Base-by-base conservation (phyloP, 2,329 filamentous ascomycete genomes). In the Aspergillus transmontanensis region DNA sequence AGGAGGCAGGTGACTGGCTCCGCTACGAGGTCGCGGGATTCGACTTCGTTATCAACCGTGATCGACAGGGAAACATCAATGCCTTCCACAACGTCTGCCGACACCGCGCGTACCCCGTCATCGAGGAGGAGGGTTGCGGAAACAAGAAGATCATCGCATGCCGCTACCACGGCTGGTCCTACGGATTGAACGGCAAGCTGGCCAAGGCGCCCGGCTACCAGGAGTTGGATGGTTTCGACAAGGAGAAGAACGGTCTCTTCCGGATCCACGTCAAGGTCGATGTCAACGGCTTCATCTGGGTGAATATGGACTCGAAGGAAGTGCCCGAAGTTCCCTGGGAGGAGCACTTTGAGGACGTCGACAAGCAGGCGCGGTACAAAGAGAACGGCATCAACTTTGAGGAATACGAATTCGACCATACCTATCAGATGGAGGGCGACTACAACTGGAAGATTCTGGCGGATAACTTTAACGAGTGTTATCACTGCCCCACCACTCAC, bases 401-500 rank as follows among this genome's bases (percentile, higher is more conserved):
- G 58, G 59, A 72, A 12, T 89, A 87, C 71, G 71, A 76, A 30
- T 87, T 87, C 66, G 84, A 87, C 66, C 85, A 87, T 70, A 76
- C 76, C 19, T 88, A 84, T 83, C 80, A 84, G 65, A 84, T 87
- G 81, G 80, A 85, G 56, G 84, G 82, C 1, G 80, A 84, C 36
- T 86, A 83, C 71, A 87, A 88, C 76, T 88, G 86, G 86, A 88
- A 88, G 76, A 84, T 84, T 23, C 73, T 87, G 39, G 82, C 83
- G 19, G 87, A 89, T 71, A 89, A 89, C 76, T 89, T 87, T 79
- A 89, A 89, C 72, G 86, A 76, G 57, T 88, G 86, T 72, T 89
- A 88, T 67, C 86, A 88, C 77, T 87, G 85, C 78, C 81, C 82
- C 61, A 84, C 82, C 0, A 82, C 84, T 2, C 85, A 87, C 68